Percentiles rank a stretch among this genome's conserved stretches.
Conservation (phyloP, 129 eudicot genomes). For the Artemisia annua region DNA sequence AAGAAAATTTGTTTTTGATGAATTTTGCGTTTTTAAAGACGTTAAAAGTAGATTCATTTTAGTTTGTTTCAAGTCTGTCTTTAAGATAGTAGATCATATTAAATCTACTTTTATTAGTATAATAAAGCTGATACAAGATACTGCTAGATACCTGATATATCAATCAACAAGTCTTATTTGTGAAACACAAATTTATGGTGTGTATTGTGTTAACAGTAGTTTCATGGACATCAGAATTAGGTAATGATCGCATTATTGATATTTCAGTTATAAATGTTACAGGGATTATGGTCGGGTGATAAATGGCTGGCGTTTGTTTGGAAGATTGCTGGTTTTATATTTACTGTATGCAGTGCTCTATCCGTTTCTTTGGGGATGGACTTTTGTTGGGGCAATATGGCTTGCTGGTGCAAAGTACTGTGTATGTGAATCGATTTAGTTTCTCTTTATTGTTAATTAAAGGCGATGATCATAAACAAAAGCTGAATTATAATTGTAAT, state of each 20-base stretch:
- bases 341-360: slow-evolving; percentile 59
- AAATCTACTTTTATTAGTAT: no score
- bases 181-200: not conserved
- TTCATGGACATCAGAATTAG: not conserved
- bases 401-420: slow-evolving; percentile 65
- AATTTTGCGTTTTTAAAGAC: slow-evolving; percentile 4
- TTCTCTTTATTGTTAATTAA: not conserved
- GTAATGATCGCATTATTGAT: not conserved
- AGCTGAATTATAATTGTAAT: not conserved
- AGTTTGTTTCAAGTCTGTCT: no score
- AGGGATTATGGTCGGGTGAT: slow-evolving; percentile 91
- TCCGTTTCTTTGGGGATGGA: slow-evolving; percentile 96
- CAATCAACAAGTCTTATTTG: not conserved
- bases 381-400: slow-evolving; percentile 80
- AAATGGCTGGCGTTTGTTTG: slow-evolving; percentile 70
- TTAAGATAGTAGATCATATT: no score
- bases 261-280: not conserved
- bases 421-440: slow-evolving; percentile 46
- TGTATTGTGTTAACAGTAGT: not conserved
- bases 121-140: no score
- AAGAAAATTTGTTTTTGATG: no score
- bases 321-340: slow-evolving; percentile 77
- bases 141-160: no score
- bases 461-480: not conserved
- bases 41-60: not conserved